Evolutionary conservation across 306 rosid species (phyloP).

Genomic region (Prunus persica): DNA sequence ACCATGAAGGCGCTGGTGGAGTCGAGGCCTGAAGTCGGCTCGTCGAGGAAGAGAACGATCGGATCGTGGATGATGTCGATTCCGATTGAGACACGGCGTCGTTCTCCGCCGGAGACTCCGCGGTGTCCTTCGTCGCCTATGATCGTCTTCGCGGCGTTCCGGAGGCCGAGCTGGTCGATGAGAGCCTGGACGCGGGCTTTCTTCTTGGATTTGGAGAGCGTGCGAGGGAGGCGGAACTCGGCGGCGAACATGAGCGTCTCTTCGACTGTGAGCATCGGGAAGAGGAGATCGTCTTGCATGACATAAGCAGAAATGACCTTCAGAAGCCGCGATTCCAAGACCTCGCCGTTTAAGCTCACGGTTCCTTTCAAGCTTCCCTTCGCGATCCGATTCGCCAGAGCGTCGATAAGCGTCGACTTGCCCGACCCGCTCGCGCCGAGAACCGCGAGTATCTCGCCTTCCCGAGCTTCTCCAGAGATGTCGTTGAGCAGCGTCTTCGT

Average conservation of each 20-base stretch:
- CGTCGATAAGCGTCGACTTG: slow-evolving; percentile 87
- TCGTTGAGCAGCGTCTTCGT: slow-evolving; percentile 73
- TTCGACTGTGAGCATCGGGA: slow-evolving; percentile 95
- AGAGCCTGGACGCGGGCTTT: slow-evolving; percentile 66
- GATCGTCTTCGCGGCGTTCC: slow-evolving; percentile 68
- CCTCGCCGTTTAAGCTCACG: slow-evolving; percentile 74
- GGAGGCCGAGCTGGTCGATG: slow-evolving; percentile 86
- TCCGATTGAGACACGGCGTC: slow-evolving; percentile 92
- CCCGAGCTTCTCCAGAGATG: slow-evolving; percentile 86
- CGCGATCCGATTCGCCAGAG: slow-evolving; percentile 78
- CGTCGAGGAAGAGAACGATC: slow-evolving; percentile 80
- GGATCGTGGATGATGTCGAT: slow-evolving; percentile 94
- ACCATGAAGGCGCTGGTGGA: slow-evolving; percentile 97
- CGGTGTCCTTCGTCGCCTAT: slow-evolving; percentile 97
- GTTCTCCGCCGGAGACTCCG: slow-evolving; percentile 89
- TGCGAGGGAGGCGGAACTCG: slow-evolving; percentile 75
- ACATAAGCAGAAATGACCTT: slow-evolving; percentile 93
- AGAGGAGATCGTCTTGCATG: slow-evolving; percentile 93
- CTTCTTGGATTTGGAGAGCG: slow-evolving; percentile 79
- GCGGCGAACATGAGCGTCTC: slow-evolving; percentile 92
- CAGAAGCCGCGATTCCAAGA: slow-evolving; percentile 59
- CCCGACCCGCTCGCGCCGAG: slow-evolving; percentile 97
- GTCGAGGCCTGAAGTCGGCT: slow-evolving; percentile 92
- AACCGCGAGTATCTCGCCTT: slow-evolving; percentile 87
- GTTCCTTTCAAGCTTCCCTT: slow-evolving; percentile 83